A percentile compares a stretch with the other conserved stretches of the same genome.
These are phyloP conservation scores for Crithidia sp. DNA, from an alignment of 208 protist genomes.

Conservation along the genomic window DNA sequence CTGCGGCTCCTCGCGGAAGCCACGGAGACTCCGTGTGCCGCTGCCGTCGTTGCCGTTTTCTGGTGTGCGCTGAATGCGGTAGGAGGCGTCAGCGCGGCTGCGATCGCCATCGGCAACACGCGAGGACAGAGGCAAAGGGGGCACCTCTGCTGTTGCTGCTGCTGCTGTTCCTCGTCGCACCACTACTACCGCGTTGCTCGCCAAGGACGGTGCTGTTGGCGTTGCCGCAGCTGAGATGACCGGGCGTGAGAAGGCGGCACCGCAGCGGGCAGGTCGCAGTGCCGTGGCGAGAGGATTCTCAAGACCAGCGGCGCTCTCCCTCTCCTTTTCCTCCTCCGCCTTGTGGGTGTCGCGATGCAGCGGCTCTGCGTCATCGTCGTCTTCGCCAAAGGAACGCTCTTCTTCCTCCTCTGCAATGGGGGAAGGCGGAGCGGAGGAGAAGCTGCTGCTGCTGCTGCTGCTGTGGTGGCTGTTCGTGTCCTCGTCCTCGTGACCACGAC, in stretches of 20 bases:
- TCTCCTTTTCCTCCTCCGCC: neutral
- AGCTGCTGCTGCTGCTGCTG: slow-evolving; percentile 20
- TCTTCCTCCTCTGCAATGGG: slow-evolving; percentile 16
- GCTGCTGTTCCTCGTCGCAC: neutral
- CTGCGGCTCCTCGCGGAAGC: too few species aligned
- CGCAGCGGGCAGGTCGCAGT: neutral
- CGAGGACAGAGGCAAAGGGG: slow-evolving; percentile 21
- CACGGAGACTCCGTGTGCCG: neutral
- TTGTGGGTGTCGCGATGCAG: neutral
- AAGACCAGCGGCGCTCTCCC: neutral
- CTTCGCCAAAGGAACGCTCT: neutral
- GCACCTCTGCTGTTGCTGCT: neutral
- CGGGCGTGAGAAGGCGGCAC: neutral
- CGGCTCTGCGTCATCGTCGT: neutral
- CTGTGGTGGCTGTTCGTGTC: neutral
- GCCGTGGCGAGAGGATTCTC: neutral
- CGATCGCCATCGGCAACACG: neutral
- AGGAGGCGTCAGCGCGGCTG: neutral
- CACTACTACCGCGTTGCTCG: slow-evolving; percentile 34
- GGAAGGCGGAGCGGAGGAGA: slow-evolving; percentile 13
- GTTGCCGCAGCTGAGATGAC: slow-evolving; percentile 13
- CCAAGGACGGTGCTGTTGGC: neutral
- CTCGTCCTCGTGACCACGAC: slow-evolving; percentile 9
- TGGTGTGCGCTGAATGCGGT: slow-evolving; percentile 12
- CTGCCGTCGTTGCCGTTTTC: neutral